phyloP scores from a whole-genome alignment of 2,329 filamentous ascomycete species.

The Fusarium musae region DNA sequence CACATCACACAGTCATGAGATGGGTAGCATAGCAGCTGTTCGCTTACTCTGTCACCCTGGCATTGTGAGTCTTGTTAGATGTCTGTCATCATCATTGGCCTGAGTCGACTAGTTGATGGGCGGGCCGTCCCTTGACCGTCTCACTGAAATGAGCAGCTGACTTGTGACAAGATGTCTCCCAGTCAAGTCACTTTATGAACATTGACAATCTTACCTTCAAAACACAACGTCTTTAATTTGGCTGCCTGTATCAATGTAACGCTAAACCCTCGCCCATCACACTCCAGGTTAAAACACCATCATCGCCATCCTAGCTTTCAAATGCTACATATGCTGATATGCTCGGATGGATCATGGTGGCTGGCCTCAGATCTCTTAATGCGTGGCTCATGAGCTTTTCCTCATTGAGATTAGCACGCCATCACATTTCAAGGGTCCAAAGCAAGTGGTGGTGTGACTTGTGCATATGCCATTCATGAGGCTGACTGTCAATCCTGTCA shows the following conservation, averaged over 20 bases:
- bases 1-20: constrained; percentile 8
- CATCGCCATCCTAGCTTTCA: constrained; percentile 5
- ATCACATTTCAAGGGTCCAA: constrained; percentile 29
- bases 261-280: constrained; percentile 14
- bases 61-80: constrained; percentile 6
- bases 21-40: constrained; percentile 2
- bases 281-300: constrained; percentile 20
- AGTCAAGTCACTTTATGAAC: neutral
- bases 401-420: constrained; percentile 36
- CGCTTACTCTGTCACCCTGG: constrained; percentile 7
- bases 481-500: constrained; percentile 34
- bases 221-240: neutral
- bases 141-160: constrained; percentile 34
- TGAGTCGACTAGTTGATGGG: constrained; percentile 33
- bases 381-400: constrained; percentile 39
- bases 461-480: constrained; percentile 41
- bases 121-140: constrained; percentile 45
- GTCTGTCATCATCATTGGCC: constrained; percentile 15
- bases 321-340: neutral
- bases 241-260: constrained; percentile 26
- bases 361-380: constrained; percentile 41
- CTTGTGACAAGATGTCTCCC: constrained; percentile 11
- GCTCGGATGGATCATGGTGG: constrained; percentile 34
- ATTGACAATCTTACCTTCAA: neutral
- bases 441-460: constrained; percentile 43